Base-by-base conservation (phyloP, 257 asterid species). In the Plantago major region DNA sequence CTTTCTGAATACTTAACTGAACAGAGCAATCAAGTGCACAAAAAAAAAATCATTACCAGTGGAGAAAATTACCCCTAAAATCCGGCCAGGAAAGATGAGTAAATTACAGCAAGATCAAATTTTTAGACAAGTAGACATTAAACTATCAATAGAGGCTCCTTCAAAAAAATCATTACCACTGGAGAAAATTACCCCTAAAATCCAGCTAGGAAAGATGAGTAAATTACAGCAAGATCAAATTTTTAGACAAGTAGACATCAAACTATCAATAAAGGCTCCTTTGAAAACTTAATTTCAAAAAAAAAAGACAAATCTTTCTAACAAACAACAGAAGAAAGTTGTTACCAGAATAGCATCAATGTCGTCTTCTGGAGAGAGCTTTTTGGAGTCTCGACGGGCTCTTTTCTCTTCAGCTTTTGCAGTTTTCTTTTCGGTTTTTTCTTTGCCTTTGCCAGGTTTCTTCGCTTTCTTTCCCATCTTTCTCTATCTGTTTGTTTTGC, bases 381-480 rank as follows among this genome's bases (percentile, higher is more conserved):
- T 93, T 65, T 89, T 85, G 78, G 99, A 72, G 55, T 89, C 99
- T 46, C 97, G 76, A 33, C 97, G 88, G 46, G 91, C 69, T 74
- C 75, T 76, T 74, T 92, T 92, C 47, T 83, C 95, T 58, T 89
- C 97, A 0, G 97, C 88, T 73, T 83, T 92, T 1, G 85, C 88
- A 33, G 97, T 92, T 83, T 80, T 92, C 81, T 72, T 81, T 67
- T 83, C 97, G 3, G 96, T 92, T 61, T 92, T 92, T 89, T 92
- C 99, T 76, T 87, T 92, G 0, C 99, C 99, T 75, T 92, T 89
- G 2, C 99, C 99, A 0, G 97, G 81, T 66, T 92, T 89, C 89
- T 89, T 89, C 12, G 78, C 70, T 60, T 92, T 92, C 85, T 92
- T 92, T 44, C 99, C 99, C 99, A 92, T 52, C 89, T 60, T 49